Percentiles rank a stretch among this genome's conserved stretches.
Conservation (phyloP, 2,329 filamentous ascomycete species). For the Drechslera avenae region DNA sequence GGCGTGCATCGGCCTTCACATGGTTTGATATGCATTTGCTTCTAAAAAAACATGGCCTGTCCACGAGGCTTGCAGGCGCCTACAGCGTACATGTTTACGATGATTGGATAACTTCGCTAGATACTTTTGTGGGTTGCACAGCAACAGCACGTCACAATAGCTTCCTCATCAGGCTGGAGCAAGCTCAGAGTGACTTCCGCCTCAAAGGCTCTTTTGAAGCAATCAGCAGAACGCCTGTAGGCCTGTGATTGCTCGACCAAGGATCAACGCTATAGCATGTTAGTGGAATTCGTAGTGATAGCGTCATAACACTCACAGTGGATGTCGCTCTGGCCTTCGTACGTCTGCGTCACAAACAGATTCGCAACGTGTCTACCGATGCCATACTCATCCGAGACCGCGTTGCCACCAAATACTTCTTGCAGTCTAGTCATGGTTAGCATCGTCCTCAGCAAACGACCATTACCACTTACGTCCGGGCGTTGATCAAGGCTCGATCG, state of each 20-base stretch:
- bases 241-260: conserved; percentile 62
- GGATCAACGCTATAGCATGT: conserved; percentile 53
- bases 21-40: conserved; percentile 25
- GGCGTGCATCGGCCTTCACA: conserved; percentile 8
- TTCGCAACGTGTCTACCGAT: conserved; percentile 96
- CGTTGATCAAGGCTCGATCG: conserved; percentile 81
- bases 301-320: conserved; percentile 70
- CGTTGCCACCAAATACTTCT: conserved; percentile 96
- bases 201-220: neutral
- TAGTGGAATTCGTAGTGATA: conserved; percentile 21
- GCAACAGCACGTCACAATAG: neutral
- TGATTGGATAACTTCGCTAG: neutral
- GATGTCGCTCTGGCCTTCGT: conserved; percentile 98
- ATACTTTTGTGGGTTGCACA: conserved; percentile 13
- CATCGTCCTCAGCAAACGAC: neutral
- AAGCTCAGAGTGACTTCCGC: neutral
- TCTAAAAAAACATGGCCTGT: conserved; percentile 21
- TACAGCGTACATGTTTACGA: conserved; percentile 7
- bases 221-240: conserved; percentile 76
- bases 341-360: conserved; percentile 95
- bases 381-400: conserved; percentile 95
- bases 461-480: conserved; percentile 61
- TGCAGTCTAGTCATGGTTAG: conserved; percentile 65
- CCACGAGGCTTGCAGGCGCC: conserved; percentile 24
- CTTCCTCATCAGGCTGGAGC: neutral